Base-by-base conservation (phyloP, 75 land plant species). In the Isoetes taiwanensis region DNA sequence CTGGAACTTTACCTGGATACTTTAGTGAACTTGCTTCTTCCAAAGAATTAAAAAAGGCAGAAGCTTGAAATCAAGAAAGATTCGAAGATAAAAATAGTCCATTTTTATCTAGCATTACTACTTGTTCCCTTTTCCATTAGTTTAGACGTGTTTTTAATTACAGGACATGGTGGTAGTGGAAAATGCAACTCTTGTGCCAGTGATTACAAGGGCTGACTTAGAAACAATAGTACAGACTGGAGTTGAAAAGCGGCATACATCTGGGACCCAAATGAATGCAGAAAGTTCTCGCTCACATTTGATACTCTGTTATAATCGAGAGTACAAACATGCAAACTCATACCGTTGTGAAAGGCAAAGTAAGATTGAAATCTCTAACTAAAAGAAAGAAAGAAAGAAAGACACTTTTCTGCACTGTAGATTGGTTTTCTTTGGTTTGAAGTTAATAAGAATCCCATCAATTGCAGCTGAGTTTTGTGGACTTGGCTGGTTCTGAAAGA, bases 401-500 rank as follows among this genome's bases (percentile, higher is more conserved):
- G n/a, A n/a, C n/a, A n/a, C n/a, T n/a, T n/a, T n/a, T n/a, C n/a
- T n/a, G n/a, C n/a, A n/a, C n/a, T n/a, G n/a, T n/a, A n/a, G n/a
- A n/a, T n/a, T n/a, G n/a, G n/a, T n/a, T n/a, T n/a, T n/a, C n/a
- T n/a, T n/a, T n/a, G n/a, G n/a, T n/a, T n/a, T n/a, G n/a, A n/a
- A n/a, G n/a, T n/a, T n/a, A n/a, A n/a, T n/a, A n/a, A n/a, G n/a
- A n/a, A n/a, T n/a, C n/a, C n/a, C n/a, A n/a, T n/a, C n/a, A 64
- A 26, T 11, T 25, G 63, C 87, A 94, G 96, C 71, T 94, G 38
- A 89, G 90, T 57, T 94, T 94, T 66, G 99, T 89, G 19, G 99
- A 94, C 63, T 78, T 94, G 60, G 99, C 99, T 57, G 99, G 99
- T 21, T 94, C 99, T 20, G 99, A 94, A 56, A 82, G 99, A 72